Percentiles rank a stretch among this genome's conserved stretches.
Evolutionary conservation across 2,329 filamentous ascomycete genomes (phyloP).

Genomic region (Leptographium wingfieldii): DNA sequence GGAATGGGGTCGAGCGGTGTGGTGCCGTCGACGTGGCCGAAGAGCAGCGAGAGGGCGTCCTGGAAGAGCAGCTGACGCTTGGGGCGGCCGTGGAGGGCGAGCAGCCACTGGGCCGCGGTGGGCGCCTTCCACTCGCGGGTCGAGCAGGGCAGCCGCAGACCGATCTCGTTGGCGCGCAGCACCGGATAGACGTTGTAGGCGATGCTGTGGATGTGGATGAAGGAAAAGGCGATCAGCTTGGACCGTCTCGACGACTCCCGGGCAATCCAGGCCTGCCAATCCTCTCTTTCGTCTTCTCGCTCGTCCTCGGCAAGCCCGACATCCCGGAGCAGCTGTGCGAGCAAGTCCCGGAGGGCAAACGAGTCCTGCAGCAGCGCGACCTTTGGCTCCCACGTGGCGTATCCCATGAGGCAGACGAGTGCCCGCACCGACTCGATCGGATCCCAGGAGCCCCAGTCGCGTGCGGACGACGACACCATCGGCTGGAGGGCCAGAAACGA

Average conservation of each 20-base stretch:
- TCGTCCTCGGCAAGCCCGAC: constrained; percentile 5
- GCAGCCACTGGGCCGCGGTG: constrained; percentile 35
- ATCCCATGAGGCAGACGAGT: constrained; percentile 40
- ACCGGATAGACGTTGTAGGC: constrained; percentile 49
- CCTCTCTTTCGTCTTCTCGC: neutral
- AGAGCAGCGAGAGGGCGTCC: constrained; percentile 20
- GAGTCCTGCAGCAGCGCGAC: constrained; percentile 40
- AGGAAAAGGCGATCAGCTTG: constrained; percentile 39
- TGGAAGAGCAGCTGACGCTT: constrained; percentile 15
- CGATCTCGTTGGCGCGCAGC: constrained; percentile 41
- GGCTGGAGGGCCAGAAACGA: neutral
- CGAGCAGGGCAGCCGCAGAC: constrained; percentile 39
- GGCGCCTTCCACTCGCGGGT: constrained; percentile 42
- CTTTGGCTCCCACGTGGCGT: constrained; percentile 47
- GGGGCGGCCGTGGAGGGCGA: constrained; percentile 14
- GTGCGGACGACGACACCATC: neutral
- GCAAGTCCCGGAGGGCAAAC: constrained; percentile 41
- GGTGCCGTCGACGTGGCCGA: constrained; percentile 21
- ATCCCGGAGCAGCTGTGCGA: constrained; percentile 42
- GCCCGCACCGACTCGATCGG: constrained; percentile 37
- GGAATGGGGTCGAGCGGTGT: constrained; percentile 15
- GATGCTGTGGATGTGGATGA: constrained; percentile 48
- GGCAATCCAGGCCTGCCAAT: constrained; percentile 31
- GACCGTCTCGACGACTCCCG: constrained; percentile 38
- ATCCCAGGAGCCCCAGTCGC: neutral